phyloP scores from a whole-genome alignment of 1,284 basidiomycete genomes.

The Pulveroboletus sp. region DNA sequence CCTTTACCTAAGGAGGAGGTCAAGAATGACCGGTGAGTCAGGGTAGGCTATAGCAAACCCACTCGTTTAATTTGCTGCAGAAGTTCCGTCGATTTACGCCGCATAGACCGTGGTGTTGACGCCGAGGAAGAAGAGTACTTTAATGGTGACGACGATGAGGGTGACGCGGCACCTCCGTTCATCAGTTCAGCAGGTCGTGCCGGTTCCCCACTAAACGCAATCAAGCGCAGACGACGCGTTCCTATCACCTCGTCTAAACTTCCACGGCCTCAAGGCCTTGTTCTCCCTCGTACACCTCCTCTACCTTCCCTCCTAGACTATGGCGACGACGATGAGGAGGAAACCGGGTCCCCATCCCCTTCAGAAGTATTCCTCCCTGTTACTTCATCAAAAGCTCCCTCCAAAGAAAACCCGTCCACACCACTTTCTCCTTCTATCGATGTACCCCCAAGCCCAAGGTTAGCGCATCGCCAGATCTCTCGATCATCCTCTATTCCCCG shows the following conservation, averaged over 20 bases:
- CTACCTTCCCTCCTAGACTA: constrained; percentile 69
- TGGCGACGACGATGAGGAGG: constrained; percentile 52
- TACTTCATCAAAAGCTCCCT: constrained; percentile 7
- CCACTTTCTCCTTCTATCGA: constrained; percentile 28
- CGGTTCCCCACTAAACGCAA: constrained; percentile 34
- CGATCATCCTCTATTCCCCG: constrained; percentile 37
- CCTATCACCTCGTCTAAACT: constrained; percentile 36
- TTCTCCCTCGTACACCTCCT: constrained; percentile 44
- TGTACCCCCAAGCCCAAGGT: constrained; percentile 37
- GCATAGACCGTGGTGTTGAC: constrained; percentile 50
- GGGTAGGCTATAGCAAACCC: background rate
- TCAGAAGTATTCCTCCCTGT: constrained; percentile 13
- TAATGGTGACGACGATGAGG: constrained; percentile 67
- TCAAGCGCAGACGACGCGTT: constrained; percentile 59
- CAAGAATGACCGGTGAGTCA: constrained; percentile 33
- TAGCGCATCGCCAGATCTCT: constrained; percentile 41
- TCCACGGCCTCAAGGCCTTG: constrained; percentile 37
- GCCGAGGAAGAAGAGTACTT: constrained; percentile 89
- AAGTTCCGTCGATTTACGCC: constrained; percentile 41
- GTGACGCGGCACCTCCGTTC: constrained; percentile 33
- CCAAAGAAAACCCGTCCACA: constrained; percentile 13
- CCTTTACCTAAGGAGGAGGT: constrained; percentile 60
- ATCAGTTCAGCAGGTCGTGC: constrained; percentile 38
- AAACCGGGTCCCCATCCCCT: constrained; percentile 18
- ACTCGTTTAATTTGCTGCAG: constrained; percentile 25